Conservation (phyloP, 2,329 filamentous ascomycete genomes). For the Colletotrichum godetiae region DNA sequence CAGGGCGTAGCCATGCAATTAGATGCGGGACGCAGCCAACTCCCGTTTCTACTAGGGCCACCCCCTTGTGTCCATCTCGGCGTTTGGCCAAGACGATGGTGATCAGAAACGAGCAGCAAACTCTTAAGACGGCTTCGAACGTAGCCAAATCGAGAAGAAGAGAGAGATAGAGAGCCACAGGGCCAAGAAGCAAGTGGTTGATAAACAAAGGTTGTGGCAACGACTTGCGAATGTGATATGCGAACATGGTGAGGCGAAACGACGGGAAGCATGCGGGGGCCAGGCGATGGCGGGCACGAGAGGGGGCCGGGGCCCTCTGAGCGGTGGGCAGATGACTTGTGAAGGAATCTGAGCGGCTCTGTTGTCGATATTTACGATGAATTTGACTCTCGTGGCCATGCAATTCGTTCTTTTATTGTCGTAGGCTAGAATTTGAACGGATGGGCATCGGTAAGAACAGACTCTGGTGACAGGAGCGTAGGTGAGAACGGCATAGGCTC, state of each 20-base stretch:
- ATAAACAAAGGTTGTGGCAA: background rate
- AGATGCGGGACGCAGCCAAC: conserved; percentile 23
- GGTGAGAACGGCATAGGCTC: background rate
- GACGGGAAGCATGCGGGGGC: background rate
- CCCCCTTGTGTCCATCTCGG: background rate
- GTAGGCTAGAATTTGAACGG: background rate
- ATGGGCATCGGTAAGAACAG: conserved; percentile 19
- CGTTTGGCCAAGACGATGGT: background rate
- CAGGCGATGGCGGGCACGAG: background rate
- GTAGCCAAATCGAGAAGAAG: background rate
- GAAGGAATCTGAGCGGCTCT: background rate
- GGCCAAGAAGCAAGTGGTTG: background rate
- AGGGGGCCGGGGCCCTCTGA: background rate
- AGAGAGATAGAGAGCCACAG: background rate
- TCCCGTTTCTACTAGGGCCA: conserved; percentile 4
- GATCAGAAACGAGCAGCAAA: background rate
- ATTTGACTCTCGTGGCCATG: background rate
- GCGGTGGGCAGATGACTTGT: background rate
- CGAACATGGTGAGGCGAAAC: background rate
- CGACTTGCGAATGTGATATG: background rate
- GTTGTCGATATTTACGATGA: background rate
- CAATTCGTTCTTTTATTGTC: background rate
- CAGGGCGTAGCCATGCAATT: conserved; percentile 8
- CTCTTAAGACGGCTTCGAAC: background rate
- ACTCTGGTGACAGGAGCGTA: conserved; percentile 15